Evolutionary conservation across 768 basidiomycete genomes (phyloP), one percentile per base, ranked within the genome.

Genomic region (Infundibulicybe gibba): DNA sequence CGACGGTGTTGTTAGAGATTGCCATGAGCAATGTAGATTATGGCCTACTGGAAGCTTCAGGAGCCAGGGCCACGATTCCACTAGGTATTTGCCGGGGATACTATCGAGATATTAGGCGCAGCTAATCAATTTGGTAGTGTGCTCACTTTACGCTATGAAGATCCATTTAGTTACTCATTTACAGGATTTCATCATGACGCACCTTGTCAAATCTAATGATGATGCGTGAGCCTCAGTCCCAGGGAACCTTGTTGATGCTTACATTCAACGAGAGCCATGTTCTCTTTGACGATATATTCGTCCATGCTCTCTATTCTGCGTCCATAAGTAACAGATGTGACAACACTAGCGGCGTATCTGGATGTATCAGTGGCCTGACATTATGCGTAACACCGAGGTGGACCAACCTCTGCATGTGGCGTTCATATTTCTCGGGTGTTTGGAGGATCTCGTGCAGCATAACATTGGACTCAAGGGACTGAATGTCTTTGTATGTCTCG

Each of bases 1-100:
- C n/a, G n/a, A 25, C 8, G 3, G 4, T 25, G 4, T 8, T 8
- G 8, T 25, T 8, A 25, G 25, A 4, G 8, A 25, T 8, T 4
- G 8, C 3, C 25, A 25, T 8, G 25, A 25, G 25, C 25, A n/a
- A 25, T 45, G 14, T 17, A 9, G 6, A 41, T 6, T 12, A 9
- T 11, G 10, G 37, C 64, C 32, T 55, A 70, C 69, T 12, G 74
- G 74, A 16, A 76, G 62, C 44, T 69, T 70, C 6, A 75, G 58
- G 2, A 76, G 63, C 66, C 72, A 73, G 0, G 74, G 73, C 66
- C 71, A 66, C 1, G 70, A 70, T 54, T 76, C 74, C 10, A 76
- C 74, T 2, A 76, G 49, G 42, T 73, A 75, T 54, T 74, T 76
- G 19, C 74, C 73, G 2, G 73, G 74, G 47, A 76, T 72, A 42